Evolutionary conservation across 1,139 yeast species (phyloP).

Genomic region (Schwanniomyces etchellsii): DNA sequence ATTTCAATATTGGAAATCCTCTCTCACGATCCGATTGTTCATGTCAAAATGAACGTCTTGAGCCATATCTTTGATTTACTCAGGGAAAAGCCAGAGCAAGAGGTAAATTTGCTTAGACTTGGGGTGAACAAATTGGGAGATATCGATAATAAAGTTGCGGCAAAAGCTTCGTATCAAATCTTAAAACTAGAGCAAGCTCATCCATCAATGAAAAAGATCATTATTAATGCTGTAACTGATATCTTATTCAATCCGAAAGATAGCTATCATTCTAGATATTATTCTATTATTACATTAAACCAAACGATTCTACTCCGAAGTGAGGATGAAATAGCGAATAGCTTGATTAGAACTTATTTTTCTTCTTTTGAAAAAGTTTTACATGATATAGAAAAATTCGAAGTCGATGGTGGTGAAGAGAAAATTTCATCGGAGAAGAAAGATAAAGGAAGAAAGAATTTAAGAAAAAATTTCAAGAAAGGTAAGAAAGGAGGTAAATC

Average conservation of each 20-base stretch:
- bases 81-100: slow-evolving; percentile 92
- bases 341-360: slow-evolving; percentile 77
- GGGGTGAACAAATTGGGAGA: slow-evolving; percentile 96
- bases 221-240: slow-evolving; percentile 77
- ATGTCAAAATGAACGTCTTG: slow-evolving; percentile 75
- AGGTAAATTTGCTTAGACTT: slow-evolving; percentile 77
- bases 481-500: slow-evolving; percentile 79
- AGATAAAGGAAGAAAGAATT: slow-evolving; percentile 49
- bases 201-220: slow-evolving; percentile 89
- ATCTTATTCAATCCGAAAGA: slow-evolving; percentile 68
- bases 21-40: slow-evolving; percentile 88
- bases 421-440: slow-evolving; percentile 32
- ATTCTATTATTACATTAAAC: slow-evolving; percentile 80
- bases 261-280: slow-evolving; percentile 86
- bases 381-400: background rate
- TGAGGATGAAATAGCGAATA: slow-evolving; percentile 76
- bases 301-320: slow-evolving; percentile 83
- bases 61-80: slow-evolving; percentile 75
- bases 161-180: slow-evolving; percentile 79
- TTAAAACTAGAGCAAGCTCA: slow-evolving; percentile 83
- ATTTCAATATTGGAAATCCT: slow-evolving; percentile 67
- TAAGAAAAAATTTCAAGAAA: slow-evolving; percentile 43
- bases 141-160: slow-evolving; percentile 81
- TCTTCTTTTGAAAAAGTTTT: slow-evolving; percentile 80
- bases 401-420: slow-evolving; percentile 51